Evolutionary conservation across 208 protist genomes (phyloP).

Genomic region (Leishmania major): DNA sequence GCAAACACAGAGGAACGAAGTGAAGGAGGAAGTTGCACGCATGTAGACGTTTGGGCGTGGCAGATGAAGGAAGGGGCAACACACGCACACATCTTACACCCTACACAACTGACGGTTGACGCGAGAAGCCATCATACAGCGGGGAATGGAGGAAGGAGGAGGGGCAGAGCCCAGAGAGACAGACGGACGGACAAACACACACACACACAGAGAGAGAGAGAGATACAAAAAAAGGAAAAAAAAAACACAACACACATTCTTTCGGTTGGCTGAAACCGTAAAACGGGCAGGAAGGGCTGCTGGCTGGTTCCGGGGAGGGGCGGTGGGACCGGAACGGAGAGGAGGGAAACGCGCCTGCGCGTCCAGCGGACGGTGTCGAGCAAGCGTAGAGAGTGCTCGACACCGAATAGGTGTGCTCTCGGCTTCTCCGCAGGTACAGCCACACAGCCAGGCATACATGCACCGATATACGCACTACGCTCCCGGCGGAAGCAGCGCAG

Average conservation of each 20-base stretch:
- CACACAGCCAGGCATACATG: neutral
- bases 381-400: neutral
- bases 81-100: neutral
- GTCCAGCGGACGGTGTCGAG: neutral
- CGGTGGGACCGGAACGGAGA: neutral
- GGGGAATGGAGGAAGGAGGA: neutral
- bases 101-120: neutral
- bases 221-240: neutral
- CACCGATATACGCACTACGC: neutral
- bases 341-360: neutral
- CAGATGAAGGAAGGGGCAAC: too few species aligned
- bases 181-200: neutral
- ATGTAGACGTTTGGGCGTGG: neutral
- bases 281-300: too few species aligned
- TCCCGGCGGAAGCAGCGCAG: neutral
- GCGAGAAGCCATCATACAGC: too few species aligned
- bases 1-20: neutral
- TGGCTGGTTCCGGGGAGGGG: too few species aligned
- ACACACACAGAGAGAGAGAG: too few species aligned
- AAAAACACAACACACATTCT: too few species aligned
- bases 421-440: neutral
- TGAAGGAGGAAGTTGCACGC: neutral
- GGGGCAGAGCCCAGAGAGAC: neutral
- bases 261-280: too few species aligned
- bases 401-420: neutral